Evolutionary conservation across 345 rosid genomes (phyloP), one percentile per base, ranked within the genome.

Genomic region (Eucalyptus microcorys): DNA sequence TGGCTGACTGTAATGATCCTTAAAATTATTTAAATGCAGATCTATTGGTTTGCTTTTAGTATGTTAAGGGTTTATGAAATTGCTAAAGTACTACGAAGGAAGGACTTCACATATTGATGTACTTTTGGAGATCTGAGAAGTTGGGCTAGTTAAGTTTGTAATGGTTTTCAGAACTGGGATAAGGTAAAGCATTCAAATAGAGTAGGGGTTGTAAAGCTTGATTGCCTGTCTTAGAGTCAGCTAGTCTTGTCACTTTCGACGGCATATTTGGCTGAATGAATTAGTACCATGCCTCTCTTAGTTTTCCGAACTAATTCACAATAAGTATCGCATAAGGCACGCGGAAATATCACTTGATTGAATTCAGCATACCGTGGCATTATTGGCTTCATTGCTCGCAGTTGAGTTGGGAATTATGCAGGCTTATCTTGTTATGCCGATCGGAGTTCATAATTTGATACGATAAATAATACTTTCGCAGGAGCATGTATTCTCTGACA

Each of bases 401-500:
- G 71, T 50, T 5, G 53, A 50, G 53, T 5, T 16, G 59, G 61
- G 52, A 42, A 42, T 30, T 16, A 10, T 10, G 59, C 24, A 34
- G 85, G 21, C 43, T 26, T 12, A 42, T 49, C 53, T 85, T 27
- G 66, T 79, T 34, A 85, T 91, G 88, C 53, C 19, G 14, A 80
- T 80, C 14, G 26, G 26, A 27, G 37, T 24, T 27, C 66, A 37
- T 47, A 40, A 32, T 52, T 80, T 90, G 52, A 53, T 76, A 26
- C 11, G 24, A 42, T 52, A 40, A 84, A 81, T 79, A 26, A 59
- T 15, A 48, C 80, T 89, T 76, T 89, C 42, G 92, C 94, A 97
- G 99, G 99, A 97, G 87, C 99, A 96, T 94, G 92, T 93, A 32
- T 98, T 98, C 92, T 97, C 99, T 53, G 99, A 97, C 87, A 96